Evolutionary conservation across 2,329 filamentous ascomycete species (phyloP).

Genomic region (Acrodontium crateriforme): DNA sequence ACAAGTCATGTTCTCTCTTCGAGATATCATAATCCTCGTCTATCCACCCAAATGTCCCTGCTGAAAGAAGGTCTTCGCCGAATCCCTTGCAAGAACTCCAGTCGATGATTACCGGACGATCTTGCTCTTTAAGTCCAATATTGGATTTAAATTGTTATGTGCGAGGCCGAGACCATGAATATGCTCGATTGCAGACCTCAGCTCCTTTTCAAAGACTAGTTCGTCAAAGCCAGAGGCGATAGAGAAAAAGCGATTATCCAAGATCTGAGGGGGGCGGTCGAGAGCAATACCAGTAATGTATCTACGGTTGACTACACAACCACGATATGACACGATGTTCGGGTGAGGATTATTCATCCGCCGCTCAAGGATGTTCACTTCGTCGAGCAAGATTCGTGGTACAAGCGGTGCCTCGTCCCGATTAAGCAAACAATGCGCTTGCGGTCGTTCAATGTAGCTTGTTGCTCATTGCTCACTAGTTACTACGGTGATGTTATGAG

Average conservation of each 20-base stretch:
- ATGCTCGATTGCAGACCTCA: constrained; percentile 14
- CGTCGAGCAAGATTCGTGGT: constrained; percentile 9
- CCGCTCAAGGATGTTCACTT: constrained; percentile 9
- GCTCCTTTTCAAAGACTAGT: constrained; percentile 8
- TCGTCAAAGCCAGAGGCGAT: constrained; percentile 4
- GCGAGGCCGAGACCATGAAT: constrained; percentile 19
- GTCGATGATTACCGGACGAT: constrained; percentile 19
- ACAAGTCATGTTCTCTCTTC: constrained; percentile 1
- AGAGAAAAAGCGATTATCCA: constrained; percentile 8
- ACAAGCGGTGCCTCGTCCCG: constrained; percentile 6
- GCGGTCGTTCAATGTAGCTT: constrained; percentile 11
- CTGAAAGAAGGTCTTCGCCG: constrained; percentile 10
- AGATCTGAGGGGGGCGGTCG: constrained; percentile 6
- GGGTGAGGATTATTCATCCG: constrained; percentile 8
- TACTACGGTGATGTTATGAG: constrained; percentile 1
- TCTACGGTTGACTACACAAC: constrained; percentile 10
- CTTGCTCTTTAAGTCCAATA: constrained; percentile 17
- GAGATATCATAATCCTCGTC: constrained; percentile 10
- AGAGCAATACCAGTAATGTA: constrained; percentile 10
- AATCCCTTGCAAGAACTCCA: constrained; percentile 18
- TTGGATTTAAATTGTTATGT: constrained; percentile 24
- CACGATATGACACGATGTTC: constrained; percentile 11
- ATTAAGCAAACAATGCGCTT: constrained; percentile 7
- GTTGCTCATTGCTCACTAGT: constrained; percentile 1
- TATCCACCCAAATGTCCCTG: constrained; percentile 13